Evolutionary conservation across 2,329 filamentous ascomycete genomes (phyloP).

Genomic region (Falciphora oryzae): DNA sequence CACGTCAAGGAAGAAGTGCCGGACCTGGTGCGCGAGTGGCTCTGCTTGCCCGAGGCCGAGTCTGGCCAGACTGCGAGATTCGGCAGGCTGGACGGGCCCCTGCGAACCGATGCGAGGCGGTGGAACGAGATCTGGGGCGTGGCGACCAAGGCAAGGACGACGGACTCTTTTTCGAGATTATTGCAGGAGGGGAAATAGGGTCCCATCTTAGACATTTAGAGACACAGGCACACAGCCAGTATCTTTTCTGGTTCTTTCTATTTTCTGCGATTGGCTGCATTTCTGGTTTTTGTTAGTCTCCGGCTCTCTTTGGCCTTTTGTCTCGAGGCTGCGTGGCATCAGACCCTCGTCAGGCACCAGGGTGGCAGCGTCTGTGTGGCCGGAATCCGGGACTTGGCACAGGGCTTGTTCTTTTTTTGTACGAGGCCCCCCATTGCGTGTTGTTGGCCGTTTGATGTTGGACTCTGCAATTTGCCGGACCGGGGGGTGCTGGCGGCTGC

Average conservation of each 20-base stretch:
- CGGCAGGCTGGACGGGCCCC: constrained; percentile 56
- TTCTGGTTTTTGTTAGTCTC: background rate
- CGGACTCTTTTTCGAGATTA: too few species aligned
- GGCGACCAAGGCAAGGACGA: background rate
- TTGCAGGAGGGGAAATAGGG: background rate
- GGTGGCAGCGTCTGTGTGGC: background rate
- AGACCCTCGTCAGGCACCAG: background rate
- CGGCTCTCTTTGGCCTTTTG: background rate
- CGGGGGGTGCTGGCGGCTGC: background rate
- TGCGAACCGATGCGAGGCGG: constrained; percentile 48
- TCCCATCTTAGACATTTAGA: background rate
- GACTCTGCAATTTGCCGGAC: background rate
- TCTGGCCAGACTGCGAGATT: constrained; percentile 55
- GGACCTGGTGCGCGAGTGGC: constrained; percentile 73
- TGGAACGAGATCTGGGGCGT: constrained; percentile 64
- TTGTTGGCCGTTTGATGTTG: background rate
- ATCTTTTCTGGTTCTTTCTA: background rate
- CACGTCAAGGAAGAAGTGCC: constrained; percentile 90
- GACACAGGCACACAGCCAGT: background rate
- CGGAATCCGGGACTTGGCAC: background rate
- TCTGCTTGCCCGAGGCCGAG: constrained; percentile 75
- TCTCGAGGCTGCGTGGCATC: too few species aligned
- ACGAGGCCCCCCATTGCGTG: background rate
- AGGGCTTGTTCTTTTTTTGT: background rate
- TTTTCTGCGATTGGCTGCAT: too few species aligned